Evolutionary conservation across 805 yeast genomes (phyloP).

Genomic region (Dipodascus albidus): DNA sequence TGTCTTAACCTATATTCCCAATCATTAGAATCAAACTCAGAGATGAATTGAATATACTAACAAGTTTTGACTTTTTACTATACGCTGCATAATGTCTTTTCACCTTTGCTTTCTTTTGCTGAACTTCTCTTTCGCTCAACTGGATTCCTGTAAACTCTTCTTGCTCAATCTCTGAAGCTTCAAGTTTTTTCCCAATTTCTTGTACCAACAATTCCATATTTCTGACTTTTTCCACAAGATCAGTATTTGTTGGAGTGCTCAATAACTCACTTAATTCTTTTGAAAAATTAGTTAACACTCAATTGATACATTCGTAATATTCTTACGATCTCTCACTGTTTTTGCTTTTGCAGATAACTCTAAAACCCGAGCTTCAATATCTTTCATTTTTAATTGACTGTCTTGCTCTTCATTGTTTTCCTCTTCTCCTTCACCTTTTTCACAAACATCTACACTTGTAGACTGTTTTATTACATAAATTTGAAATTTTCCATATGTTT

Average conservation of each 20-base stretch:
- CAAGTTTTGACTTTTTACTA: background rate
- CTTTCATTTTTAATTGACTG: background rate
- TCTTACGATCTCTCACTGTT: background rate
- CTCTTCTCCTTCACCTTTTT: background rate
- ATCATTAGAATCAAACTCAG: background rate
- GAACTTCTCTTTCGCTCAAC: background rate
- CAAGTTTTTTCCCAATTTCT: background rate
- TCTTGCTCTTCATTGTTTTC: background rate
- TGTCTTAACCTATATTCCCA: background rate
- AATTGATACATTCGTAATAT: too few species aligned
- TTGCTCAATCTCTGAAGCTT: background rate
- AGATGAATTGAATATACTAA: background rate
- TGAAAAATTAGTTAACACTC: background rate
- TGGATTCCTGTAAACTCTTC: background rate
- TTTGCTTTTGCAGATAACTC: background rate
- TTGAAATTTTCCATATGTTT: constrained; percentile 6
- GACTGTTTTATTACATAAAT: constrained; percentile 6
- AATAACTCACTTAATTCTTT: background rate
- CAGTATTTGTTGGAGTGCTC: background rate
- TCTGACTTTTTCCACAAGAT: background rate
- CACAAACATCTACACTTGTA: too few species aligned
- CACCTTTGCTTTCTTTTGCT: background rate
- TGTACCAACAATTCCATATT: background rate
- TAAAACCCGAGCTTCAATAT: background rate
- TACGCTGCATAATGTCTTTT: background rate